Evolutionary conservation across 2,329 filamentous ascomycete genomes (phyloP).

Genomic region (Exutisphaerella laricina): DNA sequence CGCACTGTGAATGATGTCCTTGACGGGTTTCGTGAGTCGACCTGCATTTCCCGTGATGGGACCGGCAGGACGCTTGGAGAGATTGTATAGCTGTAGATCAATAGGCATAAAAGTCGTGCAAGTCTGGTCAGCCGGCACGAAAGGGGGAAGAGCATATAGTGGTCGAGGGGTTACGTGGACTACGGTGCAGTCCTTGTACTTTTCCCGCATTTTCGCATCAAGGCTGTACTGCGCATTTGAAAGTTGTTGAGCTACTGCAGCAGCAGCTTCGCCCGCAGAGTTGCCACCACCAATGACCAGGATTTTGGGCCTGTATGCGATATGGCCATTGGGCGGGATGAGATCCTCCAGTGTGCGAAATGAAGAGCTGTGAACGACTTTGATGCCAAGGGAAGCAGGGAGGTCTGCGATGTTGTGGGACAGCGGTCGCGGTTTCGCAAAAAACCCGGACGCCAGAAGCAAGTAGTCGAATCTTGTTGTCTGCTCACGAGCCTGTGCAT

Average conservation of each 20-base stretch:
- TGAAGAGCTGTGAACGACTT: conserved; percentile 62
- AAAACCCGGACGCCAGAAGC: conserved; percentile 70
- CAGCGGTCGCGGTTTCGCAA: conserved; percentile 56
- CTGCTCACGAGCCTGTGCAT: conserved; percentile 16
- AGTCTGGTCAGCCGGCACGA: conserved; percentile 35
- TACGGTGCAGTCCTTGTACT: conserved; percentile 47
- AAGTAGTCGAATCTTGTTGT: conserved; percentile 59
- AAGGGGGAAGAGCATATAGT: conserved; percentile 63
- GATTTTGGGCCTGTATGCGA: conserved; percentile 52
- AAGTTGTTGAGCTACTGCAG: conserved; percentile 64
- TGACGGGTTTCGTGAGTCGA: conserved; percentile 53
- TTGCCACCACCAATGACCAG: conserved; percentile 75
- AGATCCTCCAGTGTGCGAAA: conserved; percentile 51
- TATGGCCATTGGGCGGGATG: conserved; percentile 11
- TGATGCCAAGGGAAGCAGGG: conserved; percentile 24
- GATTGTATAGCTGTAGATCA: conserved; percentile 67
- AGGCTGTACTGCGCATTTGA: conserved; percentile 58
- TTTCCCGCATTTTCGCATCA: conserved; percentile 15
- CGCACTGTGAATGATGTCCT: conserved; percentile 25
- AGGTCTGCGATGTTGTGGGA: conserved; percentile 42
- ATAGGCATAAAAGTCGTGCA: conserved; percentile 60
- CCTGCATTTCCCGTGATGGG: conserved; percentile 60
- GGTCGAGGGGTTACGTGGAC: conserved; percentile 66
- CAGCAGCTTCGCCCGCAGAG: conserved; percentile 73
- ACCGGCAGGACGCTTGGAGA: conserved; percentile 53